Evolutionary conservation across 495 filamentous ascomycete genomes (phyloP).

Genomic region (Apodospora peruviana): DNA sequence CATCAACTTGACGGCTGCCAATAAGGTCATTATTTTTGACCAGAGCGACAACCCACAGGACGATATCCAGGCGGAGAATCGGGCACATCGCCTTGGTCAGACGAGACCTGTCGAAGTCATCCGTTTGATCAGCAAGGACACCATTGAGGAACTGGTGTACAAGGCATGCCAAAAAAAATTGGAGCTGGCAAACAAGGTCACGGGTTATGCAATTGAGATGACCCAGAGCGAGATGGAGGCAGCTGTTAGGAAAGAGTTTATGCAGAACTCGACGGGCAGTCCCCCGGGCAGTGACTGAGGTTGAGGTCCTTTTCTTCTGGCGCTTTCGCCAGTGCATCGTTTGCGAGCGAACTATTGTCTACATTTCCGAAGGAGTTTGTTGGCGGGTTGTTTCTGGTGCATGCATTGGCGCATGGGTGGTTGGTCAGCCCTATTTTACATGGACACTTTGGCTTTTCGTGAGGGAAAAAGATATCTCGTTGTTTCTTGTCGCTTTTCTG

Average conservation of each 20-base stretch:
- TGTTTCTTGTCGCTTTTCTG: no score
- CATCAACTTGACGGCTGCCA: constrained; percentile 90
- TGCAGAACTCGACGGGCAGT: constrained; percentile 7
- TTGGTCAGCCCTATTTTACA: no score
- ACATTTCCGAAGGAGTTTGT: no score
- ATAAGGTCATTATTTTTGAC: constrained; percentile 97
- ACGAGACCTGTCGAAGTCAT: constrained; percentile 79
- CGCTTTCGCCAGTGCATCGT: no score
- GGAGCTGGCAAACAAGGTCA: constrained; percentile 80
- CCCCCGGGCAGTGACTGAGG: constrained; percentile 8
- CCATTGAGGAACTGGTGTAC: constrained; percentile 91
- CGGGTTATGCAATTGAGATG: constrained; percentile 29
- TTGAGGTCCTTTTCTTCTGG: neutral
- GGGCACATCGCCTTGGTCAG: constrained; percentile 91
- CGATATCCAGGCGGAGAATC: constrained; percentile 93
- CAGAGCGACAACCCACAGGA: constrained; percentile 94
- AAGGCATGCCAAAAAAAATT: constrained; percentile 86
- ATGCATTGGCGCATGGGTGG: no score
- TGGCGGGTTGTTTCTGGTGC: no score
- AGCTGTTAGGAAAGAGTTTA: constrained; percentile 16
- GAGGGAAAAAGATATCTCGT: no score
- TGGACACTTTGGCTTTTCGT: no score
- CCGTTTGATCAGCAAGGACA: constrained; percentile 72
- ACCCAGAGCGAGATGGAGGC: constrained; percentile 25
- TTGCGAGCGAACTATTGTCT: no score